Evolutionary conservation across 345 rosid genomes (phyloP).

Genomic region (Clausena lansium): DNA sequence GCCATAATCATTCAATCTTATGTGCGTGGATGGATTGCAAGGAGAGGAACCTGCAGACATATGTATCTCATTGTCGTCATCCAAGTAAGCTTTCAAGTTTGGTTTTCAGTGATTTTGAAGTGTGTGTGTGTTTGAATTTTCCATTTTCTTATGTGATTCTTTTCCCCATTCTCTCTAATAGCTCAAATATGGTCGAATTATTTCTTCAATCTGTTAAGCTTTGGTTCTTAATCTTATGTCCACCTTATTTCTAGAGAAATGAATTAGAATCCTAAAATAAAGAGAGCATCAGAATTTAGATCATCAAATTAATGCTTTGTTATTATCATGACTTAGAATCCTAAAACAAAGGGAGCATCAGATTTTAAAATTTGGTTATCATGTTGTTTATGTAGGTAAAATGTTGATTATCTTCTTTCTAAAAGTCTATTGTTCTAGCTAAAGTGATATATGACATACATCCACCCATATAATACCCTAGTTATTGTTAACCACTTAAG

Average conservation of each 20-base stretch:
- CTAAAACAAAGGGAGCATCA: not conserved
- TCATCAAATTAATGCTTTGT: not conserved
- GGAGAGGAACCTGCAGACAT: slow-evolving; percentile 29
- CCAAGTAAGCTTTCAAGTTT: slow-evolving; percentile 51
- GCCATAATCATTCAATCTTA: slow-evolving; percentile 60
- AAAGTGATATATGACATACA: not conserved
- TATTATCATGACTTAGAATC: not conserved
- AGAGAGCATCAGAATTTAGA: not conserved
- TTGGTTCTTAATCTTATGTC: not conserved
- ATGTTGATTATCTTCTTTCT: not conserved
- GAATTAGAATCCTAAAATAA: not conserved
- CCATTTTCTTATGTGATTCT: not conserved
- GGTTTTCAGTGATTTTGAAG: not conserved
- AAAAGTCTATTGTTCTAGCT: not conserved
- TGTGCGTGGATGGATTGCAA: slow-evolving; percentile 58
- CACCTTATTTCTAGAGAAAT: not conserved
- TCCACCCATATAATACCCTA: not conserved
- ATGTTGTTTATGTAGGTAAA: not conserved
- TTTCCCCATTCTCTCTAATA: not conserved
- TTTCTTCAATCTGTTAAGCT: not conserved
- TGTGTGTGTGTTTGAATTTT: not conserved
- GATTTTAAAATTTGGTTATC: not conserved
- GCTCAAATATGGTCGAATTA: not conserved
- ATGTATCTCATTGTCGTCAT: slow-evolving; percentile 35
- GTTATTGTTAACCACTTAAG: not conserved